A percentile compares a stretch with the other conserved stretches of the same genome.
phyloP scores from a whole-genome alignment of 495 filamentous ascomycete genomes.

The Staphylotrichum tortipilum region DNA sequence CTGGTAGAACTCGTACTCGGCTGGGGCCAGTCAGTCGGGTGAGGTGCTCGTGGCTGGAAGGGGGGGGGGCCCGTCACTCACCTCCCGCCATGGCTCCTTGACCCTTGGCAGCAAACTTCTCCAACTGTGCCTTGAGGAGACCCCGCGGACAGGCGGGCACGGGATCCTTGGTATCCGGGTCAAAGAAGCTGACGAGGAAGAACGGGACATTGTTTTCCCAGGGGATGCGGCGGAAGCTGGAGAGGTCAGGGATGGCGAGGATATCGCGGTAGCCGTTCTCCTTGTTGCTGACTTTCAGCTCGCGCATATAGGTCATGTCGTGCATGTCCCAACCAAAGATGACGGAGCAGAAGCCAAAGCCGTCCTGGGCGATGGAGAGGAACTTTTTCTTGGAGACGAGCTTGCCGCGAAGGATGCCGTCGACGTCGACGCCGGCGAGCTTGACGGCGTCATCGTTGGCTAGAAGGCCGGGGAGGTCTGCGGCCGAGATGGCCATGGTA shows the following conservation, averaged over 20 bases:
- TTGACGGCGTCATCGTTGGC: slow-evolving; percentile 77
- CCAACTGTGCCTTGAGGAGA: slow-evolving; percentile 56
- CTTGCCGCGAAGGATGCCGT: slow-evolving; percentile 86
- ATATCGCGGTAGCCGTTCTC: slow-evolving; percentile 90
- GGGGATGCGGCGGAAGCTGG: slow-evolving; percentile 78
- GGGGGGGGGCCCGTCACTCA: slow-evolving; percentile 32
- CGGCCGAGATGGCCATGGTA: slow-evolving; percentile 40
- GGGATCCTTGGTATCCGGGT: slow-evolving; percentile 59
- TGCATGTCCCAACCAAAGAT: slow-evolving; percentile 99
- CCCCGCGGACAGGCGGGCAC: slow-evolving; percentile 78
- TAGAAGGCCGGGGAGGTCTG: slow-evolving; percentile 57
- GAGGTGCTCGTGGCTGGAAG: not conserved
- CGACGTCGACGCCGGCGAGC: slow-evolving; percentile 83
- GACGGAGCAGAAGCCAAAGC: slow-evolving; percentile 95
- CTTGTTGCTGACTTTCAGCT: slow-evolving; percentile 82
- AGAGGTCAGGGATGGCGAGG: slow-evolving; percentile 73
- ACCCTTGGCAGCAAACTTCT: slow-evolving; percentile 56
- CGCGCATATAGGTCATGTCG: slow-evolving; percentile 76
- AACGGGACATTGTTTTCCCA: slow-evolving; percentile 94
- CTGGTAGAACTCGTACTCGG: slow-evolving; percentile 96
- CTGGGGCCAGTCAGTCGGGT: slow-evolving; percentile 36
- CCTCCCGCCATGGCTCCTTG: slow-evolving; percentile 89
- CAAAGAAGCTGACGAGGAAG: slow-evolving; percentile 82
- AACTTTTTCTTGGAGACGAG: slow-evolving; percentile 96
- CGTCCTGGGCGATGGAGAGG: slow-evolving; percentile 67